A percentile compares a stretch with the other conserved stretches of the same genome.
Conservation (phyloP, 257 asterid genomes). For the Salvia miltiorrhiza region DNA sequence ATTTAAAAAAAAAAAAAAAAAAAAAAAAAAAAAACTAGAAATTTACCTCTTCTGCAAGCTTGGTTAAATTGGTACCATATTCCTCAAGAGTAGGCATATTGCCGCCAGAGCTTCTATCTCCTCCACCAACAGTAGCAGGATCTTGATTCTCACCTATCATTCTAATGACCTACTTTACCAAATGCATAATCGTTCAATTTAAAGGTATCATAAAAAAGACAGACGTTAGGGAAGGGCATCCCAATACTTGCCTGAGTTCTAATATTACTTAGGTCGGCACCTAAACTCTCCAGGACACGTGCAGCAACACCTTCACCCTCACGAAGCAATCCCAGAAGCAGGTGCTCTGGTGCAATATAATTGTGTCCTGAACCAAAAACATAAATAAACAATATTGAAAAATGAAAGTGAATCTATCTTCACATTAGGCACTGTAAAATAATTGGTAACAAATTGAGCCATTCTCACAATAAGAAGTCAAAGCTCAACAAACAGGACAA, state of each 20-base stretch:
- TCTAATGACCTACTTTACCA: conserved; percentile 48
- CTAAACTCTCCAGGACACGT: conserved; percentile 88
- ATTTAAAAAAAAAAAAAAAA: no score
- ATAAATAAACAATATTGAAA: neutral
- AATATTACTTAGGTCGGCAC: conserved; percentile 79
- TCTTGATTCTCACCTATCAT: conserved; percentile 81
- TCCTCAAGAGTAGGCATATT: conserved; percentile 75
- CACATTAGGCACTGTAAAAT: neutral
- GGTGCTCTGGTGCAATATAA: conserved; percentile 97
- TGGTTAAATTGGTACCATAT: conserved; percentile 71
- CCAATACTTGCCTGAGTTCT: conserved; percentile 66
- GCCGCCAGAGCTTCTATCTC: conserved; percentile 64
- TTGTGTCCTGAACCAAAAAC: conserved; percentile 66
- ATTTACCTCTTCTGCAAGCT: conserved; percentile 85
- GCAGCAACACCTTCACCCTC: conserved; percentile 99
- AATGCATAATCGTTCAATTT: conserved; percentile 15
- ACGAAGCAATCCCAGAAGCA: conserved; percentile 85
- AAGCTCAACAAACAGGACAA: neutral
- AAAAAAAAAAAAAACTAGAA: neutral
- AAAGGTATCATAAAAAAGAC: conserved; percentile 35
- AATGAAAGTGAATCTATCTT: neutral
- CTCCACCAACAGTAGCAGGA: conserved; percentile 73
- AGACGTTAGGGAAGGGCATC: conserved; percentile 25
- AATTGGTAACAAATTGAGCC: neutral
- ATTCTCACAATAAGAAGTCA: no score